These are phyloP conservation scores for Volutella citrinella DNA, from an alignment of 2,329 filamentous ascomycete species.

Conservation along the genomic window DNA sequence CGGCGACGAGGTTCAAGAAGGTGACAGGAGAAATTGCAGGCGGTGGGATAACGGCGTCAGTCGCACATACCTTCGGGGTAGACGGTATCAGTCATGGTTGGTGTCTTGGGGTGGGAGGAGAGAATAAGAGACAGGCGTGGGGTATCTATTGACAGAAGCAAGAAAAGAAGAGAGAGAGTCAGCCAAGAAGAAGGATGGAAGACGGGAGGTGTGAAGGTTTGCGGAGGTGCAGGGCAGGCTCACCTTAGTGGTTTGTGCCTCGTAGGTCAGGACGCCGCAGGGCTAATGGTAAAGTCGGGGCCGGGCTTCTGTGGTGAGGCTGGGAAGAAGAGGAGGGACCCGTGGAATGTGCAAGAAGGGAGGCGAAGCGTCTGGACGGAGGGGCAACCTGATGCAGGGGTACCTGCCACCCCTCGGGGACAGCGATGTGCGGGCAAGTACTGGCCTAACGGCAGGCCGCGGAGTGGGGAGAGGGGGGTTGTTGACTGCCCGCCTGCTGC, in stretches of 20 bases:
- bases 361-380: slow-evolving; percentile 34
- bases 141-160: slow-evolving; percentile 24
- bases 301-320: slow-evolving; percentile 13
- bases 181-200: slow-evolving; percentile 4
- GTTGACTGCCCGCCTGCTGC: no score
- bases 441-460: no score
- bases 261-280: no score
- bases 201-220: neutral
- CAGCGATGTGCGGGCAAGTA: no score
- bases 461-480: no score
- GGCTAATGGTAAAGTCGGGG: neutral
- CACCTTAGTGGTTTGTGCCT: no score
- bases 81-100: slow-evolving; percentile 21
- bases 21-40: no score
- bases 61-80: slow-evolving; percentile 41
- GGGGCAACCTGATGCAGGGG: slow-evolving; percentile 19
- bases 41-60: no score
- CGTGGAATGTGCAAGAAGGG: slow-evolving; percentile 41
- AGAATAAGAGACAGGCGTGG: slow-evolving; percentile 5
- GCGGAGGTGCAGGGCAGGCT: no score
- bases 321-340: slow-evolving; percentile 11
- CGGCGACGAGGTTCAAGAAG: no score
- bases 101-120: slow-evolving; percentile 12
- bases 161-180: neutral
- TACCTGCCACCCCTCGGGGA: slow-evolving; percentile 14